Evolutionary conservation across 2,329 filamentous ascomycete species (phyloP).

Genomic region (Bipolaris bicolor): DNA sequence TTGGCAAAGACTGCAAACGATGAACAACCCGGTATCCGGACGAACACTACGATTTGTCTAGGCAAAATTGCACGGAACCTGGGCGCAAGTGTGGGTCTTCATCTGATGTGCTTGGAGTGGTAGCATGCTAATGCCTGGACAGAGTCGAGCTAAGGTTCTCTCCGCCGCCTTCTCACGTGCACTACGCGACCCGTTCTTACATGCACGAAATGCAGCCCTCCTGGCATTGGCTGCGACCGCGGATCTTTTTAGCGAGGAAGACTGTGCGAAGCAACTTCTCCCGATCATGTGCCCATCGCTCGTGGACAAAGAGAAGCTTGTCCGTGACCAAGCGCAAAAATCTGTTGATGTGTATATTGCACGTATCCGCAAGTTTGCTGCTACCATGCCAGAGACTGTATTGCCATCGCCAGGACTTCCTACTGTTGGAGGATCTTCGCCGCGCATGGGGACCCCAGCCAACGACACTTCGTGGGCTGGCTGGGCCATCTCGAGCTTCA

Average conservation of each 20-base stretch:
- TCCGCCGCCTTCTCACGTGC: slow-evolving; percentile 91
- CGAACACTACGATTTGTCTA: slow-evolving; percentile 96
- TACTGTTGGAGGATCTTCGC: slow-evolving; percentile 57
- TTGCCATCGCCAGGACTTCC: slow-evolving; percentile 68
- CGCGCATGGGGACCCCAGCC: slow-evolving; percentile 81
- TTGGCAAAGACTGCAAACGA: slow-evolving; percentile 97
- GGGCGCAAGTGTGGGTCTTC: slow-evolving; percentile 61
- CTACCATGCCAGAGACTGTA: slow-evolving; percentile 78
- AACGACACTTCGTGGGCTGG: slow-evolving; percentile 79
- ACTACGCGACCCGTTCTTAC: slow-evolving; percentile 90
- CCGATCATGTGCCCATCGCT: slow-evolving; percentile 83
- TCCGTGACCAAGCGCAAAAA: slow-evolving; percentile 90
- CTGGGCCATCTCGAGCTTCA: slow-evolving; percentile 98
- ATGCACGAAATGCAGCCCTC: slow-evolving; percentile 87
- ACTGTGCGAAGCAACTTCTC: slow-evolving; percentile 82
- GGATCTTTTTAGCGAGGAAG: slow-evolving; percentile 87
- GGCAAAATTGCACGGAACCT: slow-evolving; percentile 95
- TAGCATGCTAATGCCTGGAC: slow-evolving; percentile 30
- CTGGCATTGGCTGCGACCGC: slow-evolving; percentile 84
- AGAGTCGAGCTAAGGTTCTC: slow-evolving; percentile 85
- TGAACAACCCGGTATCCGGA: slow-evolving; percentile 94
- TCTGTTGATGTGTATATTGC: slow-evolving; percentile 85
- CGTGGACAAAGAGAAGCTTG: slow-evolving; percentile 92
- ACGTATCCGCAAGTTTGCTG: slow-evolving; percentile 78
- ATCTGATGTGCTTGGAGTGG: too few relatives aligned